Evolutionary conservation across 495 filamentous ascomycete genomes (phyloP).

Genomic region (Cercophora sp.): DNA sequence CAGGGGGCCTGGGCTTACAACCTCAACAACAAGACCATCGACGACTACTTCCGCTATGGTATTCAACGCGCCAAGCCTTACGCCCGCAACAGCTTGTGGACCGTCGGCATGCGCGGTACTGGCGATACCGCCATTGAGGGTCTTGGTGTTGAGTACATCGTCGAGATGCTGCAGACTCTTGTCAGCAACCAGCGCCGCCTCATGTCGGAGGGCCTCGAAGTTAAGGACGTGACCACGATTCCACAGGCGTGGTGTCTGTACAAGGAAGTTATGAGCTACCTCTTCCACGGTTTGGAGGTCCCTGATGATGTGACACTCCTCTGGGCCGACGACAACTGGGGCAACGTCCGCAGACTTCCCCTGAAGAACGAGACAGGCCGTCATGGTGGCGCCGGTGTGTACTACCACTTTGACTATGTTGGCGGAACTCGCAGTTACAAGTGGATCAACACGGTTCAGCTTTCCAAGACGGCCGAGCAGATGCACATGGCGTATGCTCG

Average conservation of each 20-base stretch:
- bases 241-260: constrained; percentile 73
- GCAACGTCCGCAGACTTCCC: constrained; percentile 64
- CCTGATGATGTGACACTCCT: constrained; percentile 71
- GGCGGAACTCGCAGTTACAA: constrained; percentile 62
- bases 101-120: constrained; percentile 69
- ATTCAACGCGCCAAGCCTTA: constrained; percentile 60
- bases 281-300: constrained; percentile 59
- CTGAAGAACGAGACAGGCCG: constrained; percentile 56
- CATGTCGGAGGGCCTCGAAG: constrained; percentile 51
- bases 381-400: constrained; percentile 65
- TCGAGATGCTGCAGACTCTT: constrained; percentile 52
- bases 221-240: constrained; percentile 48
- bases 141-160: constrained; percentile 53
- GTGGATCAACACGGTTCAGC: constrained; percentile 69
- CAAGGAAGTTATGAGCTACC: constrained; percentile 68
- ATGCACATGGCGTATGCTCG: constrained; percentile 60
- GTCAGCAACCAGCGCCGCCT: constrained; percentile 57
- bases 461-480: constrained; percentile 60
- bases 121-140: constrained; percentile 60
- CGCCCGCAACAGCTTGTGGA: constrained; percentile 59
- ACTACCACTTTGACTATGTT: constrained; percentile 75
- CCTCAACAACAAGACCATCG: constrained; percentile 61
- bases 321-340: constrained; percentile 76
- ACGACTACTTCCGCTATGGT: constrained; percentile 64
- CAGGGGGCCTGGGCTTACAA: constrained; percentile 62